A percentile compares a stretch with the other conserved stretches of the same genome.
phyloP scores from a whole-genome alignment of 1,284 basidiomycete species.

The Cryptococcus sp. region DNA sequence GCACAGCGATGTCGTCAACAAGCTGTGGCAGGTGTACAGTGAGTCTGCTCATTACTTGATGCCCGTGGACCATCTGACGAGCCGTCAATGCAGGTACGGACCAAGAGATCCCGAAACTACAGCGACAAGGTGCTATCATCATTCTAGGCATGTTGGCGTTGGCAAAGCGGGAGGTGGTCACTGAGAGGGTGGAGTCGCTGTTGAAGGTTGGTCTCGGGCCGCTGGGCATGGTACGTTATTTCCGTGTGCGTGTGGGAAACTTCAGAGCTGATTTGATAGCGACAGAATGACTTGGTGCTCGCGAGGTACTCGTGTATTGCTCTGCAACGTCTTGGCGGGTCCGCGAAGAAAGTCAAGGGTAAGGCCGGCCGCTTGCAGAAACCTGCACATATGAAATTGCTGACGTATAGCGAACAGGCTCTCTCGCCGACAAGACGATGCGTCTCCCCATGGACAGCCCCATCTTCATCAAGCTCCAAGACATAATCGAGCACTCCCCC shows the following conservation, averaged over 20 bases:
- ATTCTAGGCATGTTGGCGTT: slow-evolving; percentile 93
- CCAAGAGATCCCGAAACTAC: slow-evolving; percentile 69
- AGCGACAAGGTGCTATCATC: slow-evolving; percentile 89
- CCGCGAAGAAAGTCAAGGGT: slow-evolving; percentile 96
- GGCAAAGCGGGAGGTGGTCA: slow-evolving; percentile 78
- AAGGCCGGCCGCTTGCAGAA: slow-evolving; percentile 7
- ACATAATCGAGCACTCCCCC: slow-evolving; percentile 70
- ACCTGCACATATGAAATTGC: background rate
- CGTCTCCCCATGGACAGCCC: slow-evolving; percentile 83
- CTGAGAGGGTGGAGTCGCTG: slow-evolving; percentile 78
- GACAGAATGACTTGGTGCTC: slow-evolving; percentile 76
- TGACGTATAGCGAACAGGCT: slow-evolving; percentile 56
- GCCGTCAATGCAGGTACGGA: slow-evolving; percentile 58
- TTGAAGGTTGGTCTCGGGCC: slow-evolving; percentile 85
- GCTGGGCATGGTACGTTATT: slow-evolving; percentile 64
- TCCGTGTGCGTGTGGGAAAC: background rate
- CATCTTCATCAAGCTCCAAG: slow-evolving; percentile 79
- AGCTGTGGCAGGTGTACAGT: slow-evolving; percentile 96
- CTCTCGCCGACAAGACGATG: slow-evolving; percentile 79
- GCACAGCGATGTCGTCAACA: slow-evolving; percentile 77
- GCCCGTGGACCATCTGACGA: background rate
- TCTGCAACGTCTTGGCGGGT: slow-evolving; percentile 85
- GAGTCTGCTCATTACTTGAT: slow-evolving; percentile 39
- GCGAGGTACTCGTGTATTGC: slow-evolving; percentile 93
- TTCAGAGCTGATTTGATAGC: background rate